Evolutionary conservation across 2,329 filamentous ascomycete genomes (phyloP).

Genomic region (Diaporthe nobilis): DNA sequence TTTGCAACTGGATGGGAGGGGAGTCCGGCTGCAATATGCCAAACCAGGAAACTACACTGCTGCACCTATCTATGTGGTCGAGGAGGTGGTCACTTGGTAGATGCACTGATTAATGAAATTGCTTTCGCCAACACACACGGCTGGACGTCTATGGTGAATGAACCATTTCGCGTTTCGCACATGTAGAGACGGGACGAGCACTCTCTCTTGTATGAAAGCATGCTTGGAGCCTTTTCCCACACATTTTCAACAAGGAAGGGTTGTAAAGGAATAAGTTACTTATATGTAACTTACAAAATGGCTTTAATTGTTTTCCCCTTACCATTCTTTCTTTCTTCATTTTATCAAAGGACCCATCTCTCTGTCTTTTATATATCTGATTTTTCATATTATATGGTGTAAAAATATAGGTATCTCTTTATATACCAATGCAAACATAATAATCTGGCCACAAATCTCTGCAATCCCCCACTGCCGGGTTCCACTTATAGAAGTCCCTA

Average conservation of each 20-base stretch:
- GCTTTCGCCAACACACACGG: background rate
- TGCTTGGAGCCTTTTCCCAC: background rate
- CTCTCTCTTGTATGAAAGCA: background rate
- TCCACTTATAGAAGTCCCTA: too few species aligned
- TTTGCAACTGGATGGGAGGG: slow-evolving; percentile 4
- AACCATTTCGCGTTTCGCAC: background rate
- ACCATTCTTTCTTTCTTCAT: too few species aligned
- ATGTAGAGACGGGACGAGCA: background rate
- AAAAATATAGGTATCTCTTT: too few species aligned
- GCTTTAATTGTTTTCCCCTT: too few species aligned
- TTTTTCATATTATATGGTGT: too few species aligned
- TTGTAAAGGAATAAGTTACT: too few species aligned
- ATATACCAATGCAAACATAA: too few species aligned
- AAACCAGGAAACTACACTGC: background rate
- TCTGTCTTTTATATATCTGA: too few species aligned
- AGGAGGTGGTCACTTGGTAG: slow-evolving; percentile 1
- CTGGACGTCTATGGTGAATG: background rate
- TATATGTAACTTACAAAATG: too few species aligned
- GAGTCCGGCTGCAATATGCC: slow-evolving; percentile 4
- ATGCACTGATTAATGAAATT: background rate
- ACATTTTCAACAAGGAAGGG: background rate
- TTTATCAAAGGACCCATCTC: too few species aligned
- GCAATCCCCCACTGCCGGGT: too few species aligned
- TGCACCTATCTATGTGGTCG: background rate
- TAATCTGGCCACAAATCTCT: too few species aligned